These are phyloP conservation scores for Trichoderma sp. DNA, from an alignment of 2,329 filamentous ascomycete species.

Conservation along the genomic window DNA sequence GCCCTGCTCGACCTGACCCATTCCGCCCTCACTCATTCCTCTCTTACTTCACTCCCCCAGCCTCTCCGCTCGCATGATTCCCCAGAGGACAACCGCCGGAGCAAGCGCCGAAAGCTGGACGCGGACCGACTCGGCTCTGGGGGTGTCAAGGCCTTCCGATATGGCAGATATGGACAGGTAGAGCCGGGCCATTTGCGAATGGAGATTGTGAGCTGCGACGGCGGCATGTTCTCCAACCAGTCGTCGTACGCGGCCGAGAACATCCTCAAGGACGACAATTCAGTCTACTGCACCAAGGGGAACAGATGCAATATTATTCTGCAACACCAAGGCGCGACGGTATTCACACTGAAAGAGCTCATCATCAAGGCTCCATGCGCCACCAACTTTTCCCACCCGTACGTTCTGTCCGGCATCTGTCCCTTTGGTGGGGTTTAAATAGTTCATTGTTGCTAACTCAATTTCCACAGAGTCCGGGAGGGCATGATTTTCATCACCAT, in stretches of 20 bases:
- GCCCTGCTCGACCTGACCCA: conserved; percentile 43
- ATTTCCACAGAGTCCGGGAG: conserved; percentile 68
- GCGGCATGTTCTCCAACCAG: conserved; percentile 67
- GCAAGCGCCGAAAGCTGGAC: conserved; percentile 70
- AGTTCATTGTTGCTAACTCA: conserved; percentile 28
- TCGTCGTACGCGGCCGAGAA: conserved; percentile 70
- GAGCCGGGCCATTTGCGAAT: conserved; percentile 77
- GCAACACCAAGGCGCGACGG: conserved; percentile 73
- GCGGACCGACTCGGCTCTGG: conserved; percentile 53
- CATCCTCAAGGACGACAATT: conserved; percentile 75
- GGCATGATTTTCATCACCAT: conserved; percentile 91
- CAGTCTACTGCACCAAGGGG: conserved; percentile 88
- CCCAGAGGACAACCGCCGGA: conserved; percentile 50
- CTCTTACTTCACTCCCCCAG: conserved; percentile 32
- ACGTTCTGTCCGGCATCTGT: conserved; percentile 42
- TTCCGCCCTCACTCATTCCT: background rate
- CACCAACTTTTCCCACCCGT: conserved; percentile 80
- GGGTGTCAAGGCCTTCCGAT: conserved; percentile 62
- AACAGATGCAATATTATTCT: conserved; percentile 84
- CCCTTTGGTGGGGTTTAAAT: background rate
- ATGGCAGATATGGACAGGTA: conserved; percentile 84
- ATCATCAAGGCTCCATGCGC: conserved; percentile 80
- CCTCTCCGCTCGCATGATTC: conserved; percentile 39
- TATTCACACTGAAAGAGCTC: conserved; percentile 81
- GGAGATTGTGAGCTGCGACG: conserved; percentile 88